These are phyloP conservation scores for Talaromyces pinophilus DNA, from an alignment of 2,329 filamentous ascomycete genomes.

Conservation along the genomic window DNA sequence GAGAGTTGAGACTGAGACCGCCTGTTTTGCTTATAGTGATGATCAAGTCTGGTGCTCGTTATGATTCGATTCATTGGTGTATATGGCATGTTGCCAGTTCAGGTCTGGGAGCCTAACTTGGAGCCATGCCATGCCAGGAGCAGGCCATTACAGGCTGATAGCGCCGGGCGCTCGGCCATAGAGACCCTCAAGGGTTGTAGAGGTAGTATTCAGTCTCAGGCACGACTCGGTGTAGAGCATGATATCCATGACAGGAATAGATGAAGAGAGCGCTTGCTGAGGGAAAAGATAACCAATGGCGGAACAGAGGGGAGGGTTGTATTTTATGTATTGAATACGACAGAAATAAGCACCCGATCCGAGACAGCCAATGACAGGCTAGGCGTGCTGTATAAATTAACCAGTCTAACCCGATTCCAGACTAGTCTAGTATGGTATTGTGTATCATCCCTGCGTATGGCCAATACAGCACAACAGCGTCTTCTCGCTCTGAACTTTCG, in stretches of 20 bases:
- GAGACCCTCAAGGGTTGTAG: background rate
- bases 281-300: background rate
- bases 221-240: slow-evolving; percentile 8
- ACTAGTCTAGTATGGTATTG: background rate
- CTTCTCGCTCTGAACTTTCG: background rate
- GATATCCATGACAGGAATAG: slow-evolving; percentile 1
- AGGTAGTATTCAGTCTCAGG: background rate
- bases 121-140: slow-evolving; percentile 9
- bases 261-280: slow-evolving; percentile 6
- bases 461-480: background rate
- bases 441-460: background rate
- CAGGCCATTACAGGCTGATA: slow-evolving; percentile 1
- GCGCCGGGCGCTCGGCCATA: background rate
- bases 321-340: slow-evolving; percentile 1
- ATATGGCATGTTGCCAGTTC: background rate
- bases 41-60: background rate
- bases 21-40: background rate
- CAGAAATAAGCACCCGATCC: background rate
- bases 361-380: background rate
- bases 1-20: background rate
- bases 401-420: background rate
- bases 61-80: background rate
- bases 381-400: background rate
- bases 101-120: slow-evolving; percentile 6
- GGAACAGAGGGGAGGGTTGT: background rate